These are phyloP conservation scores for Begonia masoniana DNA, from an alignment of 306 rosid species.

Conservation along the genomic window DNA sequence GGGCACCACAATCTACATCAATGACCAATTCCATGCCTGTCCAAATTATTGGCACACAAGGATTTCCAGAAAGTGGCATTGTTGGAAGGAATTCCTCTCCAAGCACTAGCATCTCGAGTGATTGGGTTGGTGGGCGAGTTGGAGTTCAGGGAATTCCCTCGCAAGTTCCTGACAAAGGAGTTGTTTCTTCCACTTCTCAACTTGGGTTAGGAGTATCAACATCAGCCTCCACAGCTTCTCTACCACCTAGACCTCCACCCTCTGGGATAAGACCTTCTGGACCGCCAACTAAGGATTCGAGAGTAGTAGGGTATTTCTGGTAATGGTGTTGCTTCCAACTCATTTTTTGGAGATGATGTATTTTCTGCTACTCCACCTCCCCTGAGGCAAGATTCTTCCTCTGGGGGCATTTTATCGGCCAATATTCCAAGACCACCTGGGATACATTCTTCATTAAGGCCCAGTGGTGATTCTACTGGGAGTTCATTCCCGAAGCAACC, in stretches of 20 bases:
- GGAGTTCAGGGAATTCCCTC: conserved; percentile 32
- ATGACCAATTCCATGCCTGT: conserved; percentile 24
- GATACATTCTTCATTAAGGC: conserved; percentile 33
- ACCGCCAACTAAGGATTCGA: conserved; percentile 34
- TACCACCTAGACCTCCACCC: conserved; percentile 37
- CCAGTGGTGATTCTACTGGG: conserved; percentile 34
- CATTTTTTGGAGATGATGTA: conserved; percentile 59
- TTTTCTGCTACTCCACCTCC: conserved; percentile 53
- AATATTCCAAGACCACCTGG: conserved; percentile 38
- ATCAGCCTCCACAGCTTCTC: conserved; percentile 35
- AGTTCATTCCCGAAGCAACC: conserved; percentile 36
- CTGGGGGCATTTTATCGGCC: conserved; percentile 30
- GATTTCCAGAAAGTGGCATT: conserved; percentile 24
- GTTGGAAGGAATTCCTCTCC: conserved; percentile 26
- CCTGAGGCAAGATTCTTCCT: conserved; percentile 40
- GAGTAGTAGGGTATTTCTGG: conserved; percentile 27
- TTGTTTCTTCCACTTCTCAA: conserved; percentile 26
- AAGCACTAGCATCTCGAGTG: conserved; percentile 22
- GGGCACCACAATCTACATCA: conserved; percentile 37
- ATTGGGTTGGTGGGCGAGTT: conserved; percentile 31
- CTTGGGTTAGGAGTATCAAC: conserved; percentile 45
- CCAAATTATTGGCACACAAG: conserved; percentile 33
- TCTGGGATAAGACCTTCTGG: conserved; percentile 34
- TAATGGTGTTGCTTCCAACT: conserved; percentile 51
- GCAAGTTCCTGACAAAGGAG: conserved; percentile 31